These are phyloP conservation scores for Apiotrichum domesticum DNA, from an alignment of 1,284 basidiomycete genomes.

Conservation along the genomic window DNA sequence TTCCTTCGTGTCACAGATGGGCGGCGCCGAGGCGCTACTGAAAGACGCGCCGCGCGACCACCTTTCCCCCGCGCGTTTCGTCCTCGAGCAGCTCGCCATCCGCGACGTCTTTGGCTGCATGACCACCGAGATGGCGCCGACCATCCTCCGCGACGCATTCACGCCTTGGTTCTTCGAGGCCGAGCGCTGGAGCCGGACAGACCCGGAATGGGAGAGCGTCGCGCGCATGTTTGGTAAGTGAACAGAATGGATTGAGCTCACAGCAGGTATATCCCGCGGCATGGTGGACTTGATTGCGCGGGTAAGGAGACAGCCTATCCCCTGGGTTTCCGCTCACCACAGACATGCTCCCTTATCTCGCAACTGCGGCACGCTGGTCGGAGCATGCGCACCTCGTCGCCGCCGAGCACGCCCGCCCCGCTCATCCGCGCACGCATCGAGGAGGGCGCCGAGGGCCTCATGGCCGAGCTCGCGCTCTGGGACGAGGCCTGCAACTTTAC, in stretches of 20 bases:
- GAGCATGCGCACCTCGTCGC: not conserved
- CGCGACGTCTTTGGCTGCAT: slow-evolving; percentile 41
- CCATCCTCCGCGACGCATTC: slow-evolving; percentile 31
- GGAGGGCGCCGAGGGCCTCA: slow-evolving; percentile 22
- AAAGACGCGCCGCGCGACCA: slow-evolving; percentile 21
- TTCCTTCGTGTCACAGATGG: slow-evolving; percentile 29
- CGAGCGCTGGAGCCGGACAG: slow-evolving; percentile 27
- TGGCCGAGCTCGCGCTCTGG: slow-evolving; percentile 37
- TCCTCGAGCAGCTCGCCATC: slow-evolving; percentile 39
- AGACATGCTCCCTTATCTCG: slow-evolving; percentile 27
- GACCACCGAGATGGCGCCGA: slow-evolving; percentile 34
- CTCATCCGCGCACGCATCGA: not conserved
- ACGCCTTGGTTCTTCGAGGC: slow-evolving; percentile 38
- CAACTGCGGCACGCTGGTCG: slow-evolving; percentile 1
- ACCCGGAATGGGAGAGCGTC: slow-evolving; percentile 38
- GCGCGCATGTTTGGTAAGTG: slow-evolving; percentile 36
- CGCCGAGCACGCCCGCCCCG: not conserved
- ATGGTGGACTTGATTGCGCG: slow-evolving; percentile 37
- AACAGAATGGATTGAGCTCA: not conserved
- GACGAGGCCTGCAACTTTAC: slow-evolving; percentile 31
- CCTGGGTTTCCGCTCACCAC: not conserved
- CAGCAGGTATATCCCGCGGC: slow-evolving; percentile 25
- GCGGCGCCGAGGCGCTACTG: slow-evolving; percentile 31
- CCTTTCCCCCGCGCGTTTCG: slow-evolving; percentile 31
- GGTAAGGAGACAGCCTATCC: slow-evolving; percentile 15